phyloP scores from a whole-genome alignment of 2,329 filamentous ascomycete genomes.

The Aureobasidium sp. region DNA sequence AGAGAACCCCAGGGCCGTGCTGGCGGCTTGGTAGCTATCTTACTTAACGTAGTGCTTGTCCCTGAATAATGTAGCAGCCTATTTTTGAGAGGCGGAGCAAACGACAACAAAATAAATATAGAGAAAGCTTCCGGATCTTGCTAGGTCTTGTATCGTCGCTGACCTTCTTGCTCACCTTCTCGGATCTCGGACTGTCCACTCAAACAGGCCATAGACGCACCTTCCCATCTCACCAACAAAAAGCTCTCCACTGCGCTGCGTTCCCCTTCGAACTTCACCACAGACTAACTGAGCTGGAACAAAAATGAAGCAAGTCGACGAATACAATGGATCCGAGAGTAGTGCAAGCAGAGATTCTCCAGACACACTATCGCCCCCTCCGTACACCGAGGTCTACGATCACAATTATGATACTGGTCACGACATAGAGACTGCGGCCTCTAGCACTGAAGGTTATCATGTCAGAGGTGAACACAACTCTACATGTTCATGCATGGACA shows the following conservation, averaged over 20 bases:
- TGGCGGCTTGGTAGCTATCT: neutral
- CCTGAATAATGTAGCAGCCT: neutral
- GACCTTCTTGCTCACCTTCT: neutral
- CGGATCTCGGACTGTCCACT: neutral
- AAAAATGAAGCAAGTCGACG: neutral
- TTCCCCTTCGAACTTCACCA: neutral
- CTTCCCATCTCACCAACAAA: neutral
- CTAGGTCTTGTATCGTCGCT: neutral
- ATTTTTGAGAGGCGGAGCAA: neutral
- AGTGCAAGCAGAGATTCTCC: neutral
- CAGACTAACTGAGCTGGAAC: neutral
- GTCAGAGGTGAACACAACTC: neutral
- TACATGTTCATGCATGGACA: neutral
- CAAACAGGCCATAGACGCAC: neutral
- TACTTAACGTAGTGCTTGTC: neutral
- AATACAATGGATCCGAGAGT: neutral
- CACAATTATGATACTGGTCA: neutral
- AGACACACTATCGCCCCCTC: neutral
- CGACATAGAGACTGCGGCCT: neutral
- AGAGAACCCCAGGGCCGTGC: neutral
- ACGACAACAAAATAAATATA: neutral
- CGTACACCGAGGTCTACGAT: neutral
- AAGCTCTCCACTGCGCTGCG: neutral
- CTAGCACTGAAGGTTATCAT: neutral
- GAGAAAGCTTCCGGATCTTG: neutral